These are phyloP conservation scores for Cladorrhinum sp. DNA, from an alignment of 2,329 filamentous ascomycete species.

Conservation along the genomic window DNA sequence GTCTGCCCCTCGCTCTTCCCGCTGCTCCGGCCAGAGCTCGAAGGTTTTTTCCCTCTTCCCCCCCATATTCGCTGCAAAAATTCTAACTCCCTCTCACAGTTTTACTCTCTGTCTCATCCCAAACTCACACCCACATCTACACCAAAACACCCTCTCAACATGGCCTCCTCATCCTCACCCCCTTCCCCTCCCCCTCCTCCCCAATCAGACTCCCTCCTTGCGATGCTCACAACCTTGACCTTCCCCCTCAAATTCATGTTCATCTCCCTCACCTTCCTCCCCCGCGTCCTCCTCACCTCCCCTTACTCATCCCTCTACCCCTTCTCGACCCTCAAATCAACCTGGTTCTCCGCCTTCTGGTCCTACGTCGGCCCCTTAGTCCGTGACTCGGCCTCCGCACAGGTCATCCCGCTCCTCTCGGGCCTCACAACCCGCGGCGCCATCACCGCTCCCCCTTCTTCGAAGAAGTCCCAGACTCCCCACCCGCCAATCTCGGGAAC, in stretches of 20 bases:
- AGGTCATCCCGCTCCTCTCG: conserved; percentile 54
- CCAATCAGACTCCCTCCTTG: background rate
- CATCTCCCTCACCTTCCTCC: conserved; percentile 48
- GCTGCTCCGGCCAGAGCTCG: background rate
- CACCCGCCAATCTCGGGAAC: conserved; percentile 35
- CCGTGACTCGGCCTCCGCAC: conserved; percentile 39
- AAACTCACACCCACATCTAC: background rate
- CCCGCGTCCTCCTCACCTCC: conserved; percentile 43
- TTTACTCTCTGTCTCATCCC: background rate
- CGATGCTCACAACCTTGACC: background rate
- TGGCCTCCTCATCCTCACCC: background rate
- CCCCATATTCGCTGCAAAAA: background rate
- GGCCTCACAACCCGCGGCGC: conserved; percentile 43
- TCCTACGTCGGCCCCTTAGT: conserved; percentile 49
- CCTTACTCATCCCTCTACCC: conserved; percentile 38
- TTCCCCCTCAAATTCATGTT: conserved; percentile 40
- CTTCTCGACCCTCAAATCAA: conserved; percentile 44
- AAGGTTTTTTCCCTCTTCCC: background rate
- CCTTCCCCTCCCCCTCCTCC: background rate
- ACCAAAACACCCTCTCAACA: background rate
- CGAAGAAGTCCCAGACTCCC: conserved; percentile 14
- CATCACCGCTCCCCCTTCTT: conserved; percentile 29
- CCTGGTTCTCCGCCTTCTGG: conserved; percentile 65
- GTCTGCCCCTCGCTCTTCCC: background rate
- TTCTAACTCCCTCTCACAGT: background rate